Percentiles rank a stretch among this genome's conserved stretches.
These are phyloP conservation scores for Xylaria sp. DNA, from an alignment of 2,329 filamentous ascomycete genomes.

Conservation along the genomic window DNA sequence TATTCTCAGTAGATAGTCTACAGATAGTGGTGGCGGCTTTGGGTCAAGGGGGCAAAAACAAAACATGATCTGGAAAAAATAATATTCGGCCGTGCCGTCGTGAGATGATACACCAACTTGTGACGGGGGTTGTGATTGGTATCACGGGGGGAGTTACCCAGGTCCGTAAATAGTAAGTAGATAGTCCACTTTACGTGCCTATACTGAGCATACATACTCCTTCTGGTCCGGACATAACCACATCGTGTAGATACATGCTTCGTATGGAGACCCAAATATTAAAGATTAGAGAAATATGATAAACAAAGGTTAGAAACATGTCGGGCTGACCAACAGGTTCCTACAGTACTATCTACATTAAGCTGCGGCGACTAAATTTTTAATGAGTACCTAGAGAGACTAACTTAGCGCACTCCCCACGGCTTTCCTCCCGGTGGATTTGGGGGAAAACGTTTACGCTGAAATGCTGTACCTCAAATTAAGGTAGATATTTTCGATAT, in stretches of 20 bases:
- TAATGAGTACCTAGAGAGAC: too few relatives aligned
- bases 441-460: conserved; percentile 7
- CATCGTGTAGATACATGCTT: not conserved
- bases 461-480: not conserved
- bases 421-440: conserved; percentile 4
- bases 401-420: conserved; percentile 6
- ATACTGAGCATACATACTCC: not conserved
- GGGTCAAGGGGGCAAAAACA: not conserved
- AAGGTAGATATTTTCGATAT: not conserved
- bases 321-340: not conserved
- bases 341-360: not conserved
- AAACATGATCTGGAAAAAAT: not conserved
- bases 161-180: conserved; percentile 18
- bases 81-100: conserved; percentile 2
- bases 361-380: not conserved
- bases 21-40: not conserved
- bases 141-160: conserved; percentile 7
- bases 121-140: conserved; percentile 16
- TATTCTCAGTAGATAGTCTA: not conserved
- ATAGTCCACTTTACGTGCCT: not conserved
- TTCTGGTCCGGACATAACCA: conserved; percentile 10
- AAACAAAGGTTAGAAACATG: conserved; percentile 7
- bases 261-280: conserved; percentile 2
- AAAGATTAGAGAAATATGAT: not conserved
- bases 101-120: conserved; percentile 8